These are phyloP conservation scores for Fusarium mundagurra DNA, from an alignment of 2,329 filamentous ascomycete species.

Conservation along the genomic window DNA sequence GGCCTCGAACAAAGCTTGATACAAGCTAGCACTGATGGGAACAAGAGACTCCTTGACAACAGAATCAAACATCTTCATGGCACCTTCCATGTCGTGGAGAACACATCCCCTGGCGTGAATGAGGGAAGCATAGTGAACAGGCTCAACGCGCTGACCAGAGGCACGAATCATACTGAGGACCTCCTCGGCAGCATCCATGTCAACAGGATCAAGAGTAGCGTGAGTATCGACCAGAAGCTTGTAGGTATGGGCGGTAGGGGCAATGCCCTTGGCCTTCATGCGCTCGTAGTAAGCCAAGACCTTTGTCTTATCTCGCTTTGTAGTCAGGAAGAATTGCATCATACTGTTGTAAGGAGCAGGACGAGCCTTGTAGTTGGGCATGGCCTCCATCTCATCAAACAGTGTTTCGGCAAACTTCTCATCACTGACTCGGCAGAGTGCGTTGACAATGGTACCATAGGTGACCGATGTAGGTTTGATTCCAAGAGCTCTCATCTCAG, in stretches of 20 bases:
- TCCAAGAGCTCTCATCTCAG: constrained; percentile 92
- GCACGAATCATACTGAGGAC: constrained; percentile 82
- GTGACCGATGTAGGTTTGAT: constrained; percentile 97
- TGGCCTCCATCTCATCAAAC: constrained; percentile 98
- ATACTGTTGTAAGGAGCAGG: constrained; percentile 98
- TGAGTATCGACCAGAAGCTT: constrained; percentile 97
- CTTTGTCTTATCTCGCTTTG: constrained; percentile 94
- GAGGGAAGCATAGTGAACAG: constrained; percentile 93
- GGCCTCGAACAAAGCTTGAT: constrained; percentile 95
- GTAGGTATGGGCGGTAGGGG: constrained; percentile 94
- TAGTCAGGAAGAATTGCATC: constrained; percentile 99
- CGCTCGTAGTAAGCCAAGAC: constrained; percentile 94
- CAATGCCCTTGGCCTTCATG: constrained; percentile 87
- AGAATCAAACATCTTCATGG: constrained; percentile 82
- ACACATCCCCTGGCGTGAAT: constrained; percentile 97
- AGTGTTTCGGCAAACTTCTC: constrained; percentile 98
- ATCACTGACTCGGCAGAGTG: constrained; percentile 94
- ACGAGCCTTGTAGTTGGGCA: constrained; percentile 98
- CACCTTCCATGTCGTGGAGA: constrained; percentile 87
- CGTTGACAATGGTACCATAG: constrained; percentile 98
- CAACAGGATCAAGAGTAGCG: constrained; percentile 88
- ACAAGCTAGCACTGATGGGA: constrained; percentile 83
- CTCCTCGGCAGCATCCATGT: constrained; percentile 87
- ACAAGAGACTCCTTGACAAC: constrained; percentile 76
- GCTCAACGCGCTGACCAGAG: constrained; percentile 80